Conservation (phyloP, 2,329 filamentous ascomycete species). For the Nectriaceae sp. region DNA sequence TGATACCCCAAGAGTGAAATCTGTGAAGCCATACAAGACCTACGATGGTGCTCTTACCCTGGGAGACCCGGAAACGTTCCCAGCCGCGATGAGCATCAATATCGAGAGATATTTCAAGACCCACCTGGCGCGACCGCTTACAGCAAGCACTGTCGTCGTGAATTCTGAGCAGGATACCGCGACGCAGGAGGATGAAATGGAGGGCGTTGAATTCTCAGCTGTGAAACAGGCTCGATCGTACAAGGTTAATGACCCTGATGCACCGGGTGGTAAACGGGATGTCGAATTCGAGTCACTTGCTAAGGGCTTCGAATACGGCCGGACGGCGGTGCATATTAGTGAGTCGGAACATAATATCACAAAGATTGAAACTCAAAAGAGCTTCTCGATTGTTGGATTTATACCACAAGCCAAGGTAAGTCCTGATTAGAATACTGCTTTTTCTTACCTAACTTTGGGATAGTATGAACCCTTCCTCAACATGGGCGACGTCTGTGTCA, state of each 20-base stretch:
- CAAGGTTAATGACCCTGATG: conserved; percentile 73
- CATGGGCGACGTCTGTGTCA: conserved; percentile 79
- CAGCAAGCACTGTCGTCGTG: conserved; percentile 75
- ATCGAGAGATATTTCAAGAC: conserved; percentile 91
- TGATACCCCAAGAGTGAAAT: conserved; percentile 74
- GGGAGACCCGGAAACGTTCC: conserved; percentile 73
- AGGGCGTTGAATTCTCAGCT: conserved; percentile 60
- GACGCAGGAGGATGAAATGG: conserved; percentile 51
- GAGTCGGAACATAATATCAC: conserved; percentile 86
- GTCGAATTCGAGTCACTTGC: conserved; percentile 81
- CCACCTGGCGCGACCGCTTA: conserved; percentile 71
- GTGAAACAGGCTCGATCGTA: conserved; percentile 83
- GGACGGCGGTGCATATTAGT: conserved; percentile 87
- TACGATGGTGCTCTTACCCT: conserved; percentile 81
- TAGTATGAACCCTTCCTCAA: conserved; percentile 83
- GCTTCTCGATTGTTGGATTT: conserved; percentile 85
- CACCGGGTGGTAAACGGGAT: conserved; percentile 77
- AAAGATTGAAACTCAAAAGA: conserved; percentile 75
- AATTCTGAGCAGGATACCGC: conserved; percentile 51
- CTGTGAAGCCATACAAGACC: conserved; percentile 71
- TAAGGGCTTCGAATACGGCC: conserved; percentile 93
- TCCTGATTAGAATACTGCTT: conserved; percentile 1
- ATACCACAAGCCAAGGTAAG: conserved; percentile 69
- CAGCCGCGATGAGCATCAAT: conserved; percentile 76
- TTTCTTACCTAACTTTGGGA: conserved; percentile 10